phyloP scores from a whole-genome alignment of 495 filamentous ascomycete species.

The Opeltia flavorubescens region DNA sequence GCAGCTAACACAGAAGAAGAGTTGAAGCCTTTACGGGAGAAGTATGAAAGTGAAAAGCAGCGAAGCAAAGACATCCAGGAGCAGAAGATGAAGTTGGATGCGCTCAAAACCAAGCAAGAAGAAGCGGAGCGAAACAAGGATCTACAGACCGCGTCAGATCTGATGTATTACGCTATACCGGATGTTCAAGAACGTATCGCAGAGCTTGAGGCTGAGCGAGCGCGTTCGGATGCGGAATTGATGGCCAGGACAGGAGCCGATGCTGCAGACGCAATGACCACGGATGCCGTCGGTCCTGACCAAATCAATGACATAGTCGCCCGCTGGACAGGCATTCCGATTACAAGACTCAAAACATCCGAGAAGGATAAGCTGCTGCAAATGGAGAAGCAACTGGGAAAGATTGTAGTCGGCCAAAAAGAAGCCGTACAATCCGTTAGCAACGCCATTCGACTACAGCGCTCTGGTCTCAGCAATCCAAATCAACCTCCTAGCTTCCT shows the following conservation, averaged over 20 bases:
- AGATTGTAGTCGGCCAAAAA: conserved; percentile 81
- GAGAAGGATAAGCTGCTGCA: conserved; percentile 94
- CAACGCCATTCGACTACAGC: conserved; percentile 87
- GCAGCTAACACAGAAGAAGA: conserved; percentile 87
- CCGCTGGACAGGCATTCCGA: conserved; percentile 91
- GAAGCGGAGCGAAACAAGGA: conserved; percentile 82
- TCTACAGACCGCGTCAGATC: conserved; percentile 67
- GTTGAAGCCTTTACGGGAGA: conserved; percentile 77
- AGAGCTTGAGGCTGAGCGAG: conserved; percentile 67
- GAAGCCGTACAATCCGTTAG: conserved; percentile 91
- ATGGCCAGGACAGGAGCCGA: conserved; percentile 38
- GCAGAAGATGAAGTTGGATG: conserved; percentile 86
- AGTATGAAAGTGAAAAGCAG: conserved; percentile 83
- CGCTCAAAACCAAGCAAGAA: conserved; percentile 74
- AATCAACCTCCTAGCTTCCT: conserved; percentile 96
- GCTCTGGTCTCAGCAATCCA: conserved; percentile 84
- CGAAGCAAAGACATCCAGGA: conserved; percentile 86
- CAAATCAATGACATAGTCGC: conserved; percentile 99
- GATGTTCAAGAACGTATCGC: conserved; percentile 72
- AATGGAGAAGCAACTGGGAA: conserved; percentile 77
- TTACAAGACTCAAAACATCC: conserved; percentile 81
- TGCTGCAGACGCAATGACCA: conserved; percentile 51
- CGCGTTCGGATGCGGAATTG: conserved; percentile 57
- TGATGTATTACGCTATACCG: conserved; percentile 94
- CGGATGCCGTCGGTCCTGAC: conserved; percentile 88